Percentiles rank a stretch among this genome's conserved stretches.
Evolutionary conservation across 139 green algal genomes (phyloP).

Genomic region (Limnomonas spitsbergensis): DNA sequence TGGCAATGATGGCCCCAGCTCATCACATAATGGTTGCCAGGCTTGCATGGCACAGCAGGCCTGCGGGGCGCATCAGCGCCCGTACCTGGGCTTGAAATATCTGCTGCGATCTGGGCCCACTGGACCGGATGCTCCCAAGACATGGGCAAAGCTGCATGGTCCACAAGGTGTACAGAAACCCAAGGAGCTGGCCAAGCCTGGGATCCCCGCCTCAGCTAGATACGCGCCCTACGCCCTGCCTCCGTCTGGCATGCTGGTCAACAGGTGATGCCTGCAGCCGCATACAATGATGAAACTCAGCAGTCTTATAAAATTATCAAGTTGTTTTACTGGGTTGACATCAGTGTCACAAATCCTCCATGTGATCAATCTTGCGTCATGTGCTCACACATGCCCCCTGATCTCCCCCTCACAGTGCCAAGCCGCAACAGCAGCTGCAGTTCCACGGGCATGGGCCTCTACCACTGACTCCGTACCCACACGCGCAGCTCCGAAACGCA

Average conservation of each 20-base stretch:
- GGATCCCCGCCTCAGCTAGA: not conserved
- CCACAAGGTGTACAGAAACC: not conserved
- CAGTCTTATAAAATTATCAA: too few relatives aligned
- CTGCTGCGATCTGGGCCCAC: not conserved
- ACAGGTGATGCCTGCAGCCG: too few relatives aligned
- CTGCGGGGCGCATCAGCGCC: not conserved
- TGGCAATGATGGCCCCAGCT: not conserved
- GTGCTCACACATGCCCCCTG: too few relatives aligned
- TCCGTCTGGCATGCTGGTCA: constrained; percentile 1
- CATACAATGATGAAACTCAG: too few relatives aligned
- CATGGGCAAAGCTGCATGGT: not conserved
- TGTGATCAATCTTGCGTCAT: too few relatives aligned
- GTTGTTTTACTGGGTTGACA: too few relatives aligned
- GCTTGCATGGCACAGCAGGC: not conserved
- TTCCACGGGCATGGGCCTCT: not conserved
- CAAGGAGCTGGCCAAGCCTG: not conserved
- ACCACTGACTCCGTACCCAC: constrained; percentile 8
- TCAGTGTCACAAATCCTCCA: too few relatives aligned
- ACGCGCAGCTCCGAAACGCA: not conserved
- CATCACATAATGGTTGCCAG: not conserved
- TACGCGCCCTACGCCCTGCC: constrained; percentile 9
- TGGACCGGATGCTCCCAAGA: not conserved
- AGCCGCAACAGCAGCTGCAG: not conserved
- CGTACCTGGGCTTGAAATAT: constrained; percentile 21
- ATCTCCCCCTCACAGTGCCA: not conserved